phyloP scores from a whole-genome alignment of 2,329 filamentous ascomycete species.

The Fusarium multiceps region DNA sequence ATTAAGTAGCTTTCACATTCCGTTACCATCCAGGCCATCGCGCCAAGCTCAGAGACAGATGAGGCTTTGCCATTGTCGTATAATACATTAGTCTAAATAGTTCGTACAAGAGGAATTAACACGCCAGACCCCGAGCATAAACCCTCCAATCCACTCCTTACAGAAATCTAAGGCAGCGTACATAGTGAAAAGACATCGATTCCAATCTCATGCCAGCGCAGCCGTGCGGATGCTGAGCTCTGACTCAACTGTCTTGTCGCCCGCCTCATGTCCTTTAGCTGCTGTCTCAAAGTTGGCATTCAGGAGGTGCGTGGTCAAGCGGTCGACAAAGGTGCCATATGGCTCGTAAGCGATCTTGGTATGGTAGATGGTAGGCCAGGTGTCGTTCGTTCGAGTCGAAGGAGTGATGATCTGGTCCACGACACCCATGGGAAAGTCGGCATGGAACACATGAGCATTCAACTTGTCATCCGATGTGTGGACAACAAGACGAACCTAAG shows the following conservation, averaged over 20 bases:
- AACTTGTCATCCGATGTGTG: neutral
- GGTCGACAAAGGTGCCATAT: neutral
- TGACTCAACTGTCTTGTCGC: rapidly evolving
- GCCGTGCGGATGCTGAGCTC: neutral
- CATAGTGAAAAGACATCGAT: neutral
- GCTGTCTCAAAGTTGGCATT: neutral
- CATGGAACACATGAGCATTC: neutral
- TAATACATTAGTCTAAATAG: neutral
- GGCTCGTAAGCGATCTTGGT: neutral
- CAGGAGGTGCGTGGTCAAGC: neutral
- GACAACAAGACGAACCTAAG: neutral
- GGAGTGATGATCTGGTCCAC: neutral
- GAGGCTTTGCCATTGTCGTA: neutral
- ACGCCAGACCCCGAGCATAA: neutral
- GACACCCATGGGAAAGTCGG: neutral
- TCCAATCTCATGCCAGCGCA: neutral
- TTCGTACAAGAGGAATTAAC: neutral
- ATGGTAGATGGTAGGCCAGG: neutral
- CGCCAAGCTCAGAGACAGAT: neutral
- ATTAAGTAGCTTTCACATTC: neutral
- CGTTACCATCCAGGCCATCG: neutral
- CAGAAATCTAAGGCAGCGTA: neutral
- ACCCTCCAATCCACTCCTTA: neutral
- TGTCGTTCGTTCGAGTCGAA: neutral
- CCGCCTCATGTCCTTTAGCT: neutral